These are phyloP conservation scores for Leccinum aurantiacum DNA, from an alignment of 768 basidiomycete species.

Conservation along the genomic window DNA sequence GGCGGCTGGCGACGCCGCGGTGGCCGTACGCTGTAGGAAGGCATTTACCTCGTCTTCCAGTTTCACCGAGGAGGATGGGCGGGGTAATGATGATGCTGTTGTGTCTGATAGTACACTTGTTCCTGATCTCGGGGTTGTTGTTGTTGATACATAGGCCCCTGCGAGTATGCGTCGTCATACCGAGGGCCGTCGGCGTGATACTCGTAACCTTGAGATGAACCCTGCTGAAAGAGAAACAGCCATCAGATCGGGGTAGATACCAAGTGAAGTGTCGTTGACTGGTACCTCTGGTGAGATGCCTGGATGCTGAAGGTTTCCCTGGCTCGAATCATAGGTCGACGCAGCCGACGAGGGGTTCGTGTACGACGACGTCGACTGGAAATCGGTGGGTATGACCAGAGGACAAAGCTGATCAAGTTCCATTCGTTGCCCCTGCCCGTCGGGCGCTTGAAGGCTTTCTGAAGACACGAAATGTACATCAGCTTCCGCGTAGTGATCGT, in stretches of 20 bases:
- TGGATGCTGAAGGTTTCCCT: background rate
- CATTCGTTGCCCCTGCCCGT: slow-evolving; percentile 13
- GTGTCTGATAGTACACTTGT: slow-evolving; percentile 25
- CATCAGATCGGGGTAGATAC: slow-evolving; percentile 12
- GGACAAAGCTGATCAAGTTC: slow-evolving; percentile 26
- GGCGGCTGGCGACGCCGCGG: background rate
- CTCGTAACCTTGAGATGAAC: slow-evolving; percentile 11
- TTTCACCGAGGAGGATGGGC: slow-evolving; percentile 8
- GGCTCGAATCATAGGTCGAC: slow-evolving; percentile 8
- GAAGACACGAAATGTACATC: slow-evolving; percentile 17
- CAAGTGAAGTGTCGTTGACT: slow-evolving; percentile 9
- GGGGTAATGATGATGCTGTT: slow-evolving; percentile 16
- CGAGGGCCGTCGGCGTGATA: slow-evolving; percentile 14
- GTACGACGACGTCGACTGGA: slow-evolving; percentile 9
- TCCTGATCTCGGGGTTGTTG: slow-evolving; percentile 13
- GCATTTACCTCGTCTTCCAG: slow-evolving; percentile 6
- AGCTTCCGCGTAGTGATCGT: slow-evolving; percentile 25
- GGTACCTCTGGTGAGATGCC: background rate
- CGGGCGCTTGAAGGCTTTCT: slow-evolving; percentile 6
- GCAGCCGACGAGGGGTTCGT: slow-evolving; percentile 1
- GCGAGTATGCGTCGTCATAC: slow-evolving; percentile 19
- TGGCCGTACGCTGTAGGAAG: background rate
- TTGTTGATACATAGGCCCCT: slow-evolving; percentile 8
- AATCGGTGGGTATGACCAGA: slow-evolving; percentile 22
- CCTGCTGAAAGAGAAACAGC: slow-evolving; percentile 21